Evolutionary conservation across 73 alveolate species (phyloP).

Genomic region (Paramecium sexaurelia): DNA sequence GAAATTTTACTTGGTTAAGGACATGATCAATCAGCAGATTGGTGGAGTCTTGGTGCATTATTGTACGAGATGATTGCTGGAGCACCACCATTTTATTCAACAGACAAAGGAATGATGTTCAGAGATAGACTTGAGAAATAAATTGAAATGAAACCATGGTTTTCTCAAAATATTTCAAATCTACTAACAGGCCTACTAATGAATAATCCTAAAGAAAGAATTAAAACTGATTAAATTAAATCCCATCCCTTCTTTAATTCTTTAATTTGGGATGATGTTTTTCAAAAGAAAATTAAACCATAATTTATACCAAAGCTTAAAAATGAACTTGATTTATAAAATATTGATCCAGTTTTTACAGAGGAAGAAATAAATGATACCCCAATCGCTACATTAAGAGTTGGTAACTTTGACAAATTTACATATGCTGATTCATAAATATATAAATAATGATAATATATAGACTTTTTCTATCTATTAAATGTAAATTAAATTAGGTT

Average conservation of each 20-base stretch:
- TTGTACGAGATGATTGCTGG: slow-evolving; percentile 90
- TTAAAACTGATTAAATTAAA: slow-evolving; percentile 52
- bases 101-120: slow-evolving; percentile 77
- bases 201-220: slow-evolving; percentile 55
- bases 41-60: slow-evolving; percentile 81
- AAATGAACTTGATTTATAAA: slow-evolving; percentile 57
- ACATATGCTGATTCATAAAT: slow-evolving; percentile 11
- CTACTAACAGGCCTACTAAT: slow-evolving; percentile 47
- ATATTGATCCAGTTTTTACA: slow-evolving; percentile 57
- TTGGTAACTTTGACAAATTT: not conserved
- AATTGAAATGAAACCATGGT: slow-evolving; percentile 70
- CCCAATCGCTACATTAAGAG: not conserved
- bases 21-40: slow-evolving; percentile 58
- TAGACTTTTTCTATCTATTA: not conserved
- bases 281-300: slow-evolving; percentile 44
- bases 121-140: slow-evolving; percentile 71
- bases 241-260: slow-evolving; percentile 45
- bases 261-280: slow-evolving; percentile 61
- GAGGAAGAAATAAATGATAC: slow-evolving; percentile 10
- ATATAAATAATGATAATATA: not conserved
- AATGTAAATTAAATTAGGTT: not conserved
- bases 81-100: slow-evolving; percentile 89
- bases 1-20: slow-evolving; percentile 71
- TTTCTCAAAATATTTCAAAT: slow-evolving; percentile 44
- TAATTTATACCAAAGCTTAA: slow-evolving; percentile 61